phyloP scores from a whole-genome alignment of 164 flowering plant species.

The Magnolia changhungtana region DNA sequence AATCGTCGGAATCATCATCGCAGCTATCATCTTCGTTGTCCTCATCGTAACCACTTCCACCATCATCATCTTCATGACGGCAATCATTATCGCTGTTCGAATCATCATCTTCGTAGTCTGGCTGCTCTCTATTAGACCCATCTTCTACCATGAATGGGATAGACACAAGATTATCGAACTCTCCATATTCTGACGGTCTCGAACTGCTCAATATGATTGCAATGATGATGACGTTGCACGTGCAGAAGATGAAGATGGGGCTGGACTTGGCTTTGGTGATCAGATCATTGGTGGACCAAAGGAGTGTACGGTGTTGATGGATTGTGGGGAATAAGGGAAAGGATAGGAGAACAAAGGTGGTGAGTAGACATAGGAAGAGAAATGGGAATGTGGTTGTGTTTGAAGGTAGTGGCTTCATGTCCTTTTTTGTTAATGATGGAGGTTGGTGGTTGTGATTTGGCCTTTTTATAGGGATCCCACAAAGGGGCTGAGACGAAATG shows the following conservation, averaged over 20 bases:
- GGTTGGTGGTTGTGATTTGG: neutral
- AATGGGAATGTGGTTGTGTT: neutral
- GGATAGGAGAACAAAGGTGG: neutral
- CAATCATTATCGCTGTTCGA: neutral
- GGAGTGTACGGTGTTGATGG: constrained; percentile 6
- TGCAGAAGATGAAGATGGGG: constrained; percentile 8
- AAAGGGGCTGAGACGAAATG: neutral
- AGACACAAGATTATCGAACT: neutral
- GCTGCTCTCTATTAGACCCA: neutral
- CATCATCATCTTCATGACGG: neutral
- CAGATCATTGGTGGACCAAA: constrained; percentile 5
- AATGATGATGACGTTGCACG: constrained; percentile 11
- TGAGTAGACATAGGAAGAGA: constrained; percentile 1
- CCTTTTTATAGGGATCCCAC: neutral
- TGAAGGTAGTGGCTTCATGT: neutral
- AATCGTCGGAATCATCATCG: constrained; percentile 2
- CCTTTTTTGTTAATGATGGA: neutral
- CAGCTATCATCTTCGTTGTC: constrained; percentile 7
- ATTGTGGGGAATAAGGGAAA: neutral
- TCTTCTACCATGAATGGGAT: neutral
- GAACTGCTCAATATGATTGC: constrained; percentile 4
- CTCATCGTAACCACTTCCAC: constrained; percentile 17
- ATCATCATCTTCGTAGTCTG: neutral
- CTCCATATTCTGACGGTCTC: neutral
- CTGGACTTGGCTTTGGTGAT: constrained; percentile 12